These are phyloP conservation scores for Cytidiella melzeri DNA, from an alignment of 768 basidiomycete genomes.

Conservation along the genomic window DNA sequence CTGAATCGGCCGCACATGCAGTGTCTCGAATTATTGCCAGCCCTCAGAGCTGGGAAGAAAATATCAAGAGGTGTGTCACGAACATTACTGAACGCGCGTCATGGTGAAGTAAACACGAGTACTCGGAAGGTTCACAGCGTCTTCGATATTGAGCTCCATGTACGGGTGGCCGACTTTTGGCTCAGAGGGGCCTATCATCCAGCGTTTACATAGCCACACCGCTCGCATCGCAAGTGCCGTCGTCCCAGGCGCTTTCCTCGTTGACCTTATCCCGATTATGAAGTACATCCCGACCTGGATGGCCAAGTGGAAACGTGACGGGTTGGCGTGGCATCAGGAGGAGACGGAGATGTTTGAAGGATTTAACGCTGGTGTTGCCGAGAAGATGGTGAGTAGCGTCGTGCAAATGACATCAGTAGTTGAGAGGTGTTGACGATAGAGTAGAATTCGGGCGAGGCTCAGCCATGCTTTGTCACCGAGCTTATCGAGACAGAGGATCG, in stretches of 20 bases:
- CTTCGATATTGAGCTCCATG: not conserved
- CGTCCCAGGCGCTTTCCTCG: not conserved
- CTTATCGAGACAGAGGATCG: no score
- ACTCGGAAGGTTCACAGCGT: not conserved
- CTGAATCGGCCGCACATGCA: not conserved
- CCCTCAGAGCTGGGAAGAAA: not conserved
- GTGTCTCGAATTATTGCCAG: not conserved
- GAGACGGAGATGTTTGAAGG: not conserved
- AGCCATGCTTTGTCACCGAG: no score
- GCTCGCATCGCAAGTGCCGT: not conserved
- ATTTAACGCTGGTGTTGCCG: not conserved
- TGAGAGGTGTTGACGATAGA: no score
- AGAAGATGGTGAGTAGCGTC: not conserved
- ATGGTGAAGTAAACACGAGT: not conserved
- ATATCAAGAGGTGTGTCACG: not conserved
- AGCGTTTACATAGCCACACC: no score
- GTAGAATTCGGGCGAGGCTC: no score
- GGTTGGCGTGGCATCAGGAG: not conserved
- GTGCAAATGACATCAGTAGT: no score
- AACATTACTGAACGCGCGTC: not conserved
- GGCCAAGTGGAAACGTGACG: not conserved
- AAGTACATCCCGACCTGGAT: constrained; percentile 44
- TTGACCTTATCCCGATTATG: constrained; percentile 29
- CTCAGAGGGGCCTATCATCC: no score
- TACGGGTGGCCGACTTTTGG: no score